Base-by-base conservation (phyloP, 2,329 filamentous ascomycete species). In the Beauveria scarabaeidicola region DNA sequence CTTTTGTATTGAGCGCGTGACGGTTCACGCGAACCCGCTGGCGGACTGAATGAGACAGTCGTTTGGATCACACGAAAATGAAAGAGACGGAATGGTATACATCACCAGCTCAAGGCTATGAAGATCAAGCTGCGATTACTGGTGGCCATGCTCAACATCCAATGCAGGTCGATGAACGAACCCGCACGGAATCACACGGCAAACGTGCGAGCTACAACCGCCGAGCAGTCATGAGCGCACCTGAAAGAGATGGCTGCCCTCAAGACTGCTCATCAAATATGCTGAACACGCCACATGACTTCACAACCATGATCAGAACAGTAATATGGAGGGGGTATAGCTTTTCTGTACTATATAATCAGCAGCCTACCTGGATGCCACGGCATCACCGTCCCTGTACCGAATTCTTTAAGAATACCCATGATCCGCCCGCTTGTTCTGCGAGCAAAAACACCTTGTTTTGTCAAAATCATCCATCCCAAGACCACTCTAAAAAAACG, bases 21-120 rank as follows among this genome's bases (percentile, higher is more conserved):
- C 86, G 1, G 81, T 93, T 3, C 90, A 93, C 72, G 89, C 90
- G 19, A 94, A 94, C 67, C 90, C 90, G 1, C 69, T 93, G 63
- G 89, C 90, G 4, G 82, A 72, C 23, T 85, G 73, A 50, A 51
- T 13, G 21, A 13, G 27, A 59, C 7, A 19, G 17, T 0, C 3
- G 10, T 6, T 36, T n/a, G 21, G 13, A 55, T 7, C 11, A 32
- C n/a, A 36, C 11, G 27, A 32, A 29, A 27, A 23, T 13, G 11
- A 47, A 11, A 50, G 29, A 46, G 5, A 41, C 15, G 46, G 13
- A 40, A 46, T 27, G 2, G 46, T 25, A 25, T 29, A 11, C n/a
- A 19, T 10, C 19, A 23, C 7, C 13, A 7, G 50, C 32, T 15
- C 21, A n/a, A 17, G 17, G 9, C 25, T 23, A 19, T 2, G 6